Percentiles rank a stretch among this genome's conserved stretches.
phyloP scores from a whole-genome alignment of 139 green algal genomes.

The Chlamydomonas schloesseri region DNA sequence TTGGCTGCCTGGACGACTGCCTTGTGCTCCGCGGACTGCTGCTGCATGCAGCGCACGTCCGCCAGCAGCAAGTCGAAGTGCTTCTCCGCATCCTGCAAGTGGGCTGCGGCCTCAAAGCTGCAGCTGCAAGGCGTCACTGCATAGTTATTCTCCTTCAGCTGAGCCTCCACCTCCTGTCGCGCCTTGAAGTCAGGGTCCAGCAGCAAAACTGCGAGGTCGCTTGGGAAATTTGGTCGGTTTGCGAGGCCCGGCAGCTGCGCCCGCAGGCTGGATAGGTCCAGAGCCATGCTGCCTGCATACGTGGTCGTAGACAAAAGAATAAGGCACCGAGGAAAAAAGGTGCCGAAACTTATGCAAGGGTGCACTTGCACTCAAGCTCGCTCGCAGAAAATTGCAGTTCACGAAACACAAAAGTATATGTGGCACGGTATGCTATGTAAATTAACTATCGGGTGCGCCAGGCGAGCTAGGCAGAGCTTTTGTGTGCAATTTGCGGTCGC shows the following conservation, averaged over 20 bases:
- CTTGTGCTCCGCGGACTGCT: conserved; percentile 36
- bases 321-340: too few species aligned
- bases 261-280: conserved; percentile 14
- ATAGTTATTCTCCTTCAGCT: conserved; percentile 41
- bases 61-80: conserved; percentile 30
- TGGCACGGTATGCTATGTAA: too few species aligned
- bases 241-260: neutral
- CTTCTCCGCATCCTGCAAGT: conserved; percentile 12
- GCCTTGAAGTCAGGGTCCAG: conserved; percentile 21
- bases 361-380: too few species aligned
- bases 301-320: too few species aligned
- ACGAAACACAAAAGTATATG: too few species aligned
- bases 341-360: too few species aligned
- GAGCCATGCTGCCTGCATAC: conserved; percentile 4
- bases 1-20: conserved; percentile 37
- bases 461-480: too few species aligned
- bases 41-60: conserved; percentile 27
- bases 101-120: conserved; percentile 19
- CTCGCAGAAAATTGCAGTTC: too few species aligned
- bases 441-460: too few species aligned
- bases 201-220: conserved; percentile 28
- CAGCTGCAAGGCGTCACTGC: conserved; percentile 15
- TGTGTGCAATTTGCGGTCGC: too few species aligned
- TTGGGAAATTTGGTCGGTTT: conserved; percentile 35
- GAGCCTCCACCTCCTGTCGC: conserved; percentile 12